Percentiles rank a stretch among this genome's conserved stretches.
Conservation (phyloP, 495 filamentous ascomycete genomes). For the Neurospora sp. region DNA sequence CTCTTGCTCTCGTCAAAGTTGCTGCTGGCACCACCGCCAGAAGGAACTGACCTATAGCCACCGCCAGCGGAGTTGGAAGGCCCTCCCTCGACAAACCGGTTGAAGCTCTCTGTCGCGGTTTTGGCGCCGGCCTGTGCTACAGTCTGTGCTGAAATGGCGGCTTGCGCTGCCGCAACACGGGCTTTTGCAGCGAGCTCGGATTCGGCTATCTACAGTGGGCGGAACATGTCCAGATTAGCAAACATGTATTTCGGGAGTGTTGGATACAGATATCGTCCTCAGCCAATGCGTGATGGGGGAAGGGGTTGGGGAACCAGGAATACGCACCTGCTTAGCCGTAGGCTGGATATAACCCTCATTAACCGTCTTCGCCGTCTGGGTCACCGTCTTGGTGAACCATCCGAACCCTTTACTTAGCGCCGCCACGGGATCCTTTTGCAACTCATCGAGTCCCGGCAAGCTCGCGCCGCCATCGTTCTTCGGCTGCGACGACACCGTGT, state of each 20-base stretch:
- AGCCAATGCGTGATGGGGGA: neutral
- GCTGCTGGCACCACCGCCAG: neutral
- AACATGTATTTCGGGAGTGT: neutral
- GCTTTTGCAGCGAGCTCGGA: slow-evolving; percentile 84
- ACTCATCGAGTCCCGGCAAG: slow-evolving; percentile 63
- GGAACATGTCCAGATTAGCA: neutral
- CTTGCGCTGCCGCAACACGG: slow-evolving; percentile 53
- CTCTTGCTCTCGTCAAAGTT: slow-evolving; percentile 53
- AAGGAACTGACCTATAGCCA: slow-evolving; percentile 20
- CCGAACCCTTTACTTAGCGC: slow-evolving; percentile 88
- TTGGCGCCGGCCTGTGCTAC: slow-evolving; percentile 49
- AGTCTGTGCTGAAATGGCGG: slow-evolving; percentile 43
- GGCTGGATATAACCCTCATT: slow-evolving; percentile 87
- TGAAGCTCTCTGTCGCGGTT: slow-evolving; percentile 66
- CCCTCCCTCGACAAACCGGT: slow-evolving; percentile 63
- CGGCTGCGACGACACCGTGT: slow-evolving; percentile 42
- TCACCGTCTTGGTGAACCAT: slow-evolving; percentile 80
- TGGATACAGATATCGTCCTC: too few relatives aligned
- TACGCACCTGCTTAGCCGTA: slow-evolving; percentile 68
- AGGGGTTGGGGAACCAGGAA: neutral
- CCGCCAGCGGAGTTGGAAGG: slow-evolving; percentile 16
- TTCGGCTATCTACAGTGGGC: slow-evolving; percentile 53
- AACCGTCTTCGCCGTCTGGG: slow-evolving; percentile 77
- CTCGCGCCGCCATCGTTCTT: slow-evolving; percentile 27
- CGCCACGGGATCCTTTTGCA: slow-evolving; percentile 83